These are phyloP conservation scores for Poa annua DNA, from an alignment of 176 grass and related monocot genomes.

Conservation along the genomic window DNA sequence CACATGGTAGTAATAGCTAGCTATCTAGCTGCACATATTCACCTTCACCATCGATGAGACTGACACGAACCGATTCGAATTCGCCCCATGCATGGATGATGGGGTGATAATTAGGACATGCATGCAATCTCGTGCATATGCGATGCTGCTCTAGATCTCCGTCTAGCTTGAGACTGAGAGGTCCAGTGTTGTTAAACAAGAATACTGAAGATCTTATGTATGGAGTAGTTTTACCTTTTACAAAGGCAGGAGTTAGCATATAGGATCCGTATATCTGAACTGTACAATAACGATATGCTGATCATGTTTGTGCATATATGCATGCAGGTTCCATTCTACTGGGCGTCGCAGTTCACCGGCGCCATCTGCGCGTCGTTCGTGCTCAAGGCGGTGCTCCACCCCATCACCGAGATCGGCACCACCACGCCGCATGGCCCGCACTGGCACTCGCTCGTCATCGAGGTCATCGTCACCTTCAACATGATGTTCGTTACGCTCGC, in stretches of 20 bases:
- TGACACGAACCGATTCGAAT: slow-evolving; percentile 61
- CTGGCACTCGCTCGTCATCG: slow-evolving; percentile 73
- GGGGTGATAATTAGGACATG: too few relatives aligned
- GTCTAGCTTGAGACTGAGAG: background rate
- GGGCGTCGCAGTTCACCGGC: slow-evolving; percentile 87
- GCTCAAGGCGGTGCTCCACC: slow-evolving; percentile 77
- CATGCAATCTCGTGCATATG: too few relatives aligned
- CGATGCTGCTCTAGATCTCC: too few relatives aligned
- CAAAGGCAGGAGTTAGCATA: background rate
- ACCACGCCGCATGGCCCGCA: slow-evolving; percentile 65
- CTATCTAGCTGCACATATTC: background rate
- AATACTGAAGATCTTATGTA: background rate
- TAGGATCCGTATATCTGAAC: too few relatives aligned
- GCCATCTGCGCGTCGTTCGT: slow-evolving; percentile 77
- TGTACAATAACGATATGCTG: background rate
- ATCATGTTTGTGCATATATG: too few relatives aligned
- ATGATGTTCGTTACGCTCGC: slow-evolving; percentile 99
- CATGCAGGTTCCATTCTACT: slow-evolving; percentile 92
- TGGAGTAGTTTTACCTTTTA: too few relatives aligned
- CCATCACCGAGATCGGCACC: slow-evolving; percentile 62
- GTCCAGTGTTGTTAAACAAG: background rate
- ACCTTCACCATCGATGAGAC: slow-evolving; percentile 41
- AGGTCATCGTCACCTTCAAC: slow-evolving; percentile 89
- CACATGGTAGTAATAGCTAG: background rate
- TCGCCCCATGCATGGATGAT: background rate